phyloP scores from a whole-genome alignment of 768 basidiomycete genomes.

The Suillus placidus region DNA sequence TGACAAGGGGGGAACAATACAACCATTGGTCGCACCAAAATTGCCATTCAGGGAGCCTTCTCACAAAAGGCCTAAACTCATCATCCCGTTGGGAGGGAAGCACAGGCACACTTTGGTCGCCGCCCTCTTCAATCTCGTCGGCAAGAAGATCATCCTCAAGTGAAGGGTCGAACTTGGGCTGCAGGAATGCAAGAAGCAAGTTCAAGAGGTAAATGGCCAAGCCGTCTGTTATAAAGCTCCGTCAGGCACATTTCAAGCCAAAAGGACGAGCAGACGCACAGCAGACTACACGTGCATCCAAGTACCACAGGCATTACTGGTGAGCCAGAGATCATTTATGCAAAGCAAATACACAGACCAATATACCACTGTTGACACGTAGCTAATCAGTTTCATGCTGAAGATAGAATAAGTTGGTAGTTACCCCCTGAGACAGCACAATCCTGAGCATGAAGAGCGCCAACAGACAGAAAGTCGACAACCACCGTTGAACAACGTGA shows the following conservation, averaged over 20 bases:
- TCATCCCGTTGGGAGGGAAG: slow-evolving; percentile 80
- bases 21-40: slow-evolving; percentile 66
- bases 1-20: not conserved
- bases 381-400: slow-evolving; percentile 11
- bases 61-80: slow-evolving; percentile 96
- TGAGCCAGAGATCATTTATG: not conserved
- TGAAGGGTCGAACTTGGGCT: slow-evolving; percentile 97
- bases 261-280: slow-evolving; percentile 50
- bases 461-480: slow-evolving; percentile 71
- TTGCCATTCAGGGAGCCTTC: slow-evolving; percentile 95
- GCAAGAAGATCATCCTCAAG: slow-evolving; percentile 91
- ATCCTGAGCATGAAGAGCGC: slow-evolving; percentile 83
- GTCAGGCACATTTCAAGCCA: slow-evolving; percentile 9
- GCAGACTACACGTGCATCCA: slow-evolving; percentile 49
- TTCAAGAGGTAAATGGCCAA: slow-evolving; percentile 96
- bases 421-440: slow-evolving; percentile 85
- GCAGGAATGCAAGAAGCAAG: slow-evolving; percentile 94
- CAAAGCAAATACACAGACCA: slow-evolving; percentile 52
- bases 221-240: slow-evolving; percentile 55
- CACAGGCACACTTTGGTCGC: slow-evolving; percentile 54
- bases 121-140: slow-evolving; percentile 95
- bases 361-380: slow-evolving; percentile 79
- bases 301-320: not conserved
- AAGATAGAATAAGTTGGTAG: slow-evolving; percentile 34
- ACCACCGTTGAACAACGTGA: slow-evolving; percentile 86